phyloP scores from a whole-genome alignment of 768 basidiomycete species.

The Galerina marginata region DNA sequence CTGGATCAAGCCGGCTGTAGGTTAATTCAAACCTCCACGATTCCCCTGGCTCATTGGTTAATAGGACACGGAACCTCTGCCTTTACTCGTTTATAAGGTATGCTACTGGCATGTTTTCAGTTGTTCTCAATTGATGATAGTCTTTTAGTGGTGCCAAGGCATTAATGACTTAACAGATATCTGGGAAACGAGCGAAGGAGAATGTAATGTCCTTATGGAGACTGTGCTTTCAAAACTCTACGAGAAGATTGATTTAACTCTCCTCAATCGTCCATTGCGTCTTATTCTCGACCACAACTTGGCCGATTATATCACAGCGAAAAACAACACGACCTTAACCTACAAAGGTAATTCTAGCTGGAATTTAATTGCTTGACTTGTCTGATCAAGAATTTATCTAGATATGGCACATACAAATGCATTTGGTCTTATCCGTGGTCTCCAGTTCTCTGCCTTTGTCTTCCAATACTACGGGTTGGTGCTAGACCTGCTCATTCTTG shows the following conservation, averaged over 20 bases:
- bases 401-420: conserved; percentile 98
- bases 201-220: conserved; percentile 99
- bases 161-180: conserved; percentile 98
- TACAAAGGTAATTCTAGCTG: conserved; percentile 65
- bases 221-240: conserved; percentile 97
- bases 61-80: conserved; percentile 92
- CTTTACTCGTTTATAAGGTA: conserved; percentile 92
- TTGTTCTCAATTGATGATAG: background rate
- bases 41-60: conserved; percentile 7
- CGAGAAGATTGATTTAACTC: conserved; percentile 97
- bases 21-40: conserved; percentile 17
- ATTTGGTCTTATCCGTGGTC: conserved; percentile 96
- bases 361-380: background rate
- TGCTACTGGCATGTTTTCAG: background rate
- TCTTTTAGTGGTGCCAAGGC: conserved; percentile 87
- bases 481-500: conserved; percentile 93
- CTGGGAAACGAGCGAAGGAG: conserved; percentile 98
- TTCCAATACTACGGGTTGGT: conserved; percentile 99
- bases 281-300: conserved; percentile 98
- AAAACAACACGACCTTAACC: conserved; percentile 94
- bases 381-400: conserved; percentile 11
- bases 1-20: conserved; percentile 95
- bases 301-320: conserved; percentile 98
- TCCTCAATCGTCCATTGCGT: conserved; percentile 93
- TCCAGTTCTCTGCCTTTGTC: conserved; percentile 98